Evolutionary conservation across 1,139 yeast species (phyloP).

Genomic region (Wickerhamomyces sp.): DNA sequence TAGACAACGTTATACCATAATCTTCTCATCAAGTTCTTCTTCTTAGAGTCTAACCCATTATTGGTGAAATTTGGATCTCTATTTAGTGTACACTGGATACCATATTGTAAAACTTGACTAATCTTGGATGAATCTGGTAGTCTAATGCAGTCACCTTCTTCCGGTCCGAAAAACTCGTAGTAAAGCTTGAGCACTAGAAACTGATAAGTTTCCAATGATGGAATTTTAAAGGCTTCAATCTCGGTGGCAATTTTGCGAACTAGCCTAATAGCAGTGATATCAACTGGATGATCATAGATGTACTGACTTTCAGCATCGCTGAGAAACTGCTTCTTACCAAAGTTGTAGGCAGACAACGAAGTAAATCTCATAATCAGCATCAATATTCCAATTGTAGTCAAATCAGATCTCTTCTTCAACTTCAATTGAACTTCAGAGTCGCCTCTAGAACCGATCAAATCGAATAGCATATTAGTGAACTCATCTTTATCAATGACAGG

Average conservation of each 20-base stretch:
- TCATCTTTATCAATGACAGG: conserved; percentile 18
- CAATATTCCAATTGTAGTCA: conserved; percentile 16
- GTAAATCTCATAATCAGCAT: conserved; percentile 20
- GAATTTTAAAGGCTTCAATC: conserved; percentile 9
- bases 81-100: conserved; percentile 16
- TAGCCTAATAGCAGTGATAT: conserved; percentile 6
- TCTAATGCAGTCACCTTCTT: conserved; percentile 19
- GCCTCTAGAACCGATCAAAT: conserved; percentile 15
- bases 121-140: conserved; percentile 11
- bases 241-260: conserved; percentile 12
- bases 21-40: conserved; percentile 19
- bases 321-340: conserved; percentile 7
- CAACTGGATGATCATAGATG: conserved; percentile 14
- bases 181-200: conserved; percentile 12
- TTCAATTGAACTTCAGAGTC: conserved; percentile 3
- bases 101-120: conserved; percentile 19
- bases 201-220: conserved; percentile 17
- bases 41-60: conserved; percentile 2
- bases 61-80: conserved; percentile 15
- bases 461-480: conserved; percentile 9
- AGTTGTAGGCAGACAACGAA: conserved; percentile 16
- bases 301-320: conserved; percentile 11
- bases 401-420: conserved; percentile 14
- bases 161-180: conserved; percentile 17
- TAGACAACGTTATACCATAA: conserved; percentile 19